Base-by-base conservation (phyloP, 1,284 basidiomycete genomes). In the Puccinia coronata region DNA sequence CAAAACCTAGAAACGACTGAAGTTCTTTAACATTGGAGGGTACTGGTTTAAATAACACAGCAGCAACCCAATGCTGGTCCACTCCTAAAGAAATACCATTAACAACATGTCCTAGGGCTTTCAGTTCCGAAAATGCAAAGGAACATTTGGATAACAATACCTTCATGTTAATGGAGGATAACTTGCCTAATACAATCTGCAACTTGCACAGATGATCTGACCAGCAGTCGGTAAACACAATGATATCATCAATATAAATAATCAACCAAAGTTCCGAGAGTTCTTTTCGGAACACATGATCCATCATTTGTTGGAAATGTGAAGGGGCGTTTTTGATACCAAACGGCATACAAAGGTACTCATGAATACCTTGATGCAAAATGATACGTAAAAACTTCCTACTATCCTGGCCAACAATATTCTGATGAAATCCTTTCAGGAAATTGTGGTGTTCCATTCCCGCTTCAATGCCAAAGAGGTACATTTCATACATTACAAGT, bases 161-260 rank as follows among this genome's bases (percentile, higher is more conserved):
- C 16, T 47, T 8, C 43, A 47, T 47, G 16, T 47, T 47, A 8
- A 47, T 47, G 8, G 8, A 8, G 8, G 16, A 8, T 47, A 47
- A 8, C 9, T 16, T 8, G 43, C 9, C 16, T 8, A 47, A 16
- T 47, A 47, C 43, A 8, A 47, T 47, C 16, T 47, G 9, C 43
- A 47, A 47, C 36, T 47, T 76, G 4, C 4, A 23, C 25, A 76
- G 23, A 57, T 76, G 74, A 2, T 59, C 57, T 41, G 43, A 34
- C 74, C 53, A 76, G n/a, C 6, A 39, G 11, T 63, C 31, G 3
- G 57, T 39, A 31, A 59, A 76, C 2, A 76, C 41, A 16, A 71
- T 49, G 4, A 71, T 71, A 71, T 71, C 41, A 25, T 71, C 69
- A 49, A 71, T 71, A 25, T 71, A 76, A 20, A 76, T 76, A 41